Conservation (phyloP, 2,329 filamentous ascomycete genomes). For the Massarina eburnea region DNA sequence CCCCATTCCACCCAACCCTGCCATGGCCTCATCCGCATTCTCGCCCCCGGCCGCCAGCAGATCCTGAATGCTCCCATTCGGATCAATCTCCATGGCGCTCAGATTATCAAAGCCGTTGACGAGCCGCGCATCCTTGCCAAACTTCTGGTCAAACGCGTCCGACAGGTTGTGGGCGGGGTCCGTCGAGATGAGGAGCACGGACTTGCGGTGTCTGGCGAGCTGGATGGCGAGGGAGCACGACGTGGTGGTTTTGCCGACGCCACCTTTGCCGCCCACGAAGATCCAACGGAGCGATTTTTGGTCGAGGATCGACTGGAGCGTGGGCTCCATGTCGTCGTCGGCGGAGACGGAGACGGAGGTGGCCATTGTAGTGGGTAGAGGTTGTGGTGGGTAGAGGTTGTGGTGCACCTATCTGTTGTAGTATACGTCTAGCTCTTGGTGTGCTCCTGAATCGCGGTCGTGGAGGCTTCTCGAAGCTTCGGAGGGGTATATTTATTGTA, state of each 20-base stretch:
- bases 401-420: not conserved
- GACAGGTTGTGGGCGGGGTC: constrained; percentile 97
- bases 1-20: constrained; percentile 69
- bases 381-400: too few species aligned
- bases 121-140: constrained; percentile 94
- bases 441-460: not conserved
- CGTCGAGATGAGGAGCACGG: constrained; percentile 95
- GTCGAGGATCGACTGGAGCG: constrained; percentile 90
- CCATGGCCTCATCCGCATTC: constrained; percentile 68
- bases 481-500: constrained; percentile 1
- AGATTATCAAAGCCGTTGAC: constrained; percentile 91
- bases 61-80: constrained; percentile 96
- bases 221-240: constrained; percentile 98
- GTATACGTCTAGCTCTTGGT: too few species aligned
- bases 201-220: constrained; percentile 90
- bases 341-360: constrained; percentile 42
- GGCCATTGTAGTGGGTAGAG: not conserved
- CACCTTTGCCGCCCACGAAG: constrained; percentile 97
- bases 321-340: constrained; percentile 82
- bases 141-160: constrained; percentile 98
- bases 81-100: constrained; percentile 98
- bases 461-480: constrained; percentile 9
- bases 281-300: constrained; percentile 97
- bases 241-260: constrained; percentile 98
- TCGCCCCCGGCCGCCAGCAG: constrained; percentile 79